phyloP scores from a whole-genome alignment of 192 early-diverging fungal species.

The Backusella westeae region DNA sequence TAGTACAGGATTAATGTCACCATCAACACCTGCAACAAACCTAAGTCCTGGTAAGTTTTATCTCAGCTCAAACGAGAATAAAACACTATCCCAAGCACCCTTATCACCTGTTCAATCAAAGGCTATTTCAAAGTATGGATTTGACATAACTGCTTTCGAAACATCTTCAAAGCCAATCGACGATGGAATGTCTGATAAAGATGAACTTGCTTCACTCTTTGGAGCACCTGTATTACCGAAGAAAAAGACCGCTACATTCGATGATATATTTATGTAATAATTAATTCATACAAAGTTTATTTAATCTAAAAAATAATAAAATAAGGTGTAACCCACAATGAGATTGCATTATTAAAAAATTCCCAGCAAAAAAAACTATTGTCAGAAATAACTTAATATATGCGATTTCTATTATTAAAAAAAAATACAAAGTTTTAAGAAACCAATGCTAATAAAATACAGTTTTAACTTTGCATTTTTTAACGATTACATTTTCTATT shows the following conservation, averaged over 20 bases:
- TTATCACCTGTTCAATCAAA: slow-evolving; percentile 12
- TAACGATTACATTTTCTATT: not conserved
- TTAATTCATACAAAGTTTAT: not conserved
- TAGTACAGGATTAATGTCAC: not conserved
- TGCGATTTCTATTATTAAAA: not conserved
- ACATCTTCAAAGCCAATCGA: not conserved
- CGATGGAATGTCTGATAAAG: not conserved
- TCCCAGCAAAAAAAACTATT: not conserved
- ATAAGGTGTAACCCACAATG: not conserved
- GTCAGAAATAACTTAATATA: too few species aligned
- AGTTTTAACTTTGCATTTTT: not conserved
- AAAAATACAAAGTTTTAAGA: not conserved
- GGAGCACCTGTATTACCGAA: not conserved
- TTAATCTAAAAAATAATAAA: not conserved
- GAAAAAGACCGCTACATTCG: not conserved
- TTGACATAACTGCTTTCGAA: slow-evolving; percentile 30
- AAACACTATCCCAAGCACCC: not conserved
- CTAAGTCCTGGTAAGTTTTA: not conserved
- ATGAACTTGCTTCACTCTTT: slow-evolving; percentile 11
- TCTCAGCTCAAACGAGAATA: not conserved
- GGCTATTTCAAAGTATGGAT: slow-evolving; percentile 26
- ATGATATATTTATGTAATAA: slow-evolving; percentile 4
- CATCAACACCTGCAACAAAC: not conserved
- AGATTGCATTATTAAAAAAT: not conserved
- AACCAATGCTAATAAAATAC: not conserved